phyloP scores from a whole-genome alignment of 2,329 filamentous ascomycete genomes.

The Chaetomium sp. region DNA sequence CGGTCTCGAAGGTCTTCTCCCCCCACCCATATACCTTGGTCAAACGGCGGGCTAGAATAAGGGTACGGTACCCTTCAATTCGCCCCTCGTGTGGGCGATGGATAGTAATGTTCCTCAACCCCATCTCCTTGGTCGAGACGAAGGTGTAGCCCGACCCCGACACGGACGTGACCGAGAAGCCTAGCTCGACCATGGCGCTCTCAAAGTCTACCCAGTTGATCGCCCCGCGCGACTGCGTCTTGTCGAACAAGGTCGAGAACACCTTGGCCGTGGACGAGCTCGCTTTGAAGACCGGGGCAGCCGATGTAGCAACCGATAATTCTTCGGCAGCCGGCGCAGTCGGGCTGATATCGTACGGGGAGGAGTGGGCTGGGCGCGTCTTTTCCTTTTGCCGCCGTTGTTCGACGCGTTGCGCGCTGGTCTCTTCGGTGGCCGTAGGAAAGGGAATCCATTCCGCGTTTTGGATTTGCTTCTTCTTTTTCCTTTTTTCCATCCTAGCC shows the following conservation, averaged over 20 bases:
- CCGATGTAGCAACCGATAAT: neutral
- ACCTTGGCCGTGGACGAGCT: conserved; percentile 42
- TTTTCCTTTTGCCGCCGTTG: conserved; percentile 48
- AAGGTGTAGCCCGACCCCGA: conserved; percentile 49
- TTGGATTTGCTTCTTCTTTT: conserved; percentile 17
- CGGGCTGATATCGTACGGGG: conserved; percentile 39
- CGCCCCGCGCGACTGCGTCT: conserved; percentile 35
- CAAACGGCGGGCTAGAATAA: conserved; percentile 39
- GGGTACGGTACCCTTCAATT: conserved; percentile 41
- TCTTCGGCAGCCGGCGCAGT: neutral
- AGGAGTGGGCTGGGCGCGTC: conserved; percentile 45
- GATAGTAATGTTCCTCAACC: conserved; percentile 38
- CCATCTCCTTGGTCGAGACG: conserved; percentile 37
- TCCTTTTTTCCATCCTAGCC: conserved; percentile 28
- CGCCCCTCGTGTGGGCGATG: conserved; percentile 44
- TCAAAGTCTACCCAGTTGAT: conserved; percentile 45
- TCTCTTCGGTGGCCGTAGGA: conserved; percentile 28
- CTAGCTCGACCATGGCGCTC: conserved; percentile 46
- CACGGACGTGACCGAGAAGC: conserved; percentile 46
- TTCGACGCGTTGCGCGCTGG: conserved; percentile 37
- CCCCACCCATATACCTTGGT: conserved; percentile 44
- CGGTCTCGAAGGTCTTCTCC: conserved; percentile 38
- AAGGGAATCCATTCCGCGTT: conserved; percentile 31
- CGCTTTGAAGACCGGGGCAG: conserved; percentile 41
- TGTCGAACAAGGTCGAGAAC: conserved; percentile 43